These are phyloP conservation scores for Trametes villosa DNA, from an alignment of 768 basidiomycete genomes.

Conservation along the genomic window DNA sequence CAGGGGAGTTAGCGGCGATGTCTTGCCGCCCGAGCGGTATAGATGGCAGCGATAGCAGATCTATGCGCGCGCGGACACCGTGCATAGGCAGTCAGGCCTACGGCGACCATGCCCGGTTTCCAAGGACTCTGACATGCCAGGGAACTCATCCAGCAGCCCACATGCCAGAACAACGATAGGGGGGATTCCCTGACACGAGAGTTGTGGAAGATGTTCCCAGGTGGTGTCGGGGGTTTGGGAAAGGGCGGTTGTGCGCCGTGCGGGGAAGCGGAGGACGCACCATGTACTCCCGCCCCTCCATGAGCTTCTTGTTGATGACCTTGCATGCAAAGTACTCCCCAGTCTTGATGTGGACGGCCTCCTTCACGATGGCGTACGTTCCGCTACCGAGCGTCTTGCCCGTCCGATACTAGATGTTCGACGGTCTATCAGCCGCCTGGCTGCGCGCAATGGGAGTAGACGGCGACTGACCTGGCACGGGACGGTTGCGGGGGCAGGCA, in stretches of 20 bases:
- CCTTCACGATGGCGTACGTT: conserved; percentile 94
- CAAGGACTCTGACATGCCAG: too few relatives aligned
- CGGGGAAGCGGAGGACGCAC: conserved; percentile 49
- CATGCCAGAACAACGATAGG: too few relatives aligned
- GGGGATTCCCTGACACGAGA: too few relatives aligned
- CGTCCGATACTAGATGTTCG: conserved; percentile 70
- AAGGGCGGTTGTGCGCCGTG: neutral
- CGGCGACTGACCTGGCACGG: conserved; percentile 48
- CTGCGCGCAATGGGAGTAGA: neutral
- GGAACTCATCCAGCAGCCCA: too few relatives aligned
- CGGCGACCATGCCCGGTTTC: too few relatives aligned
- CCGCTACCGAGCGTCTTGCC: conserved; percentile 89
- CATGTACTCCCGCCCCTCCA: conserved; percentile 99
- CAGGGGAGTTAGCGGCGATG: neutral
- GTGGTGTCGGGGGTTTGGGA: too few relatives aligned
- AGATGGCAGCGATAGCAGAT: conserved; percentile 16
- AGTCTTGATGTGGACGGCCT: conserved; percentile 93
- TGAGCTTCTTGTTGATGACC: conserved; percentile 98
- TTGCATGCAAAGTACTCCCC: conserved; percentile 98
- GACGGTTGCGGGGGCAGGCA: conserved; percentile 41
- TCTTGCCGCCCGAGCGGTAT: neutral
- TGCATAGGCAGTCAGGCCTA: too few relatives aligned
- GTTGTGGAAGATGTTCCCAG: too few relatives aligned
- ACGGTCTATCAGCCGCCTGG: conserved; percentile 11
- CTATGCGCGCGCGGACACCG: too few relatives aligned